Conservation (phyloP, 225 moss, liverwort and hornwort genomes). For the Asterella californica region DNA sequence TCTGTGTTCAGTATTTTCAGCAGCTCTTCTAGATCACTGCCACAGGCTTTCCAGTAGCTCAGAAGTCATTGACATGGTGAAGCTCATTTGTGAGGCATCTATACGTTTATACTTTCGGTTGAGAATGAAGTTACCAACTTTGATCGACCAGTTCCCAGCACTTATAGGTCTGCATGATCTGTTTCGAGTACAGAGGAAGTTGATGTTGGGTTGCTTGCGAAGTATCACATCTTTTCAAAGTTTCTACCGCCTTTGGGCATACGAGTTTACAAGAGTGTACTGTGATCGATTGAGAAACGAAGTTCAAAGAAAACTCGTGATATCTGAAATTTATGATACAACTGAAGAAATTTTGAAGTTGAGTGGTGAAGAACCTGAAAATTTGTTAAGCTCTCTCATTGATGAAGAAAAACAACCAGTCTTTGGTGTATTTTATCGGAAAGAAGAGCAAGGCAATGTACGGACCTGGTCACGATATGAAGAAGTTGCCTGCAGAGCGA, state of each 20-base stretch:
- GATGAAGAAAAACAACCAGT: conserved; percentile 44
- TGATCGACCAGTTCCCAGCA: conserved; percentile 20
- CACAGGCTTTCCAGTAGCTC: conserved; percentile 23
- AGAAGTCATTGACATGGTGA: conserved; percentile 17
- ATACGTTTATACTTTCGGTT: conserved; percentile 32
- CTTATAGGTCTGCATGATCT: conserved; percentile 43
- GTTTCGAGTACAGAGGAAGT: conserved; percentile 34
- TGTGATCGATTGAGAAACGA: conserved; percentile 39
- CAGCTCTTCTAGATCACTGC: conserved; percentile 24
- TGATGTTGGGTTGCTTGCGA: conserved; percentile 28
- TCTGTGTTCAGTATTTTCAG: conserved; percentile 36
- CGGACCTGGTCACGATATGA: conserved; percentile 42
- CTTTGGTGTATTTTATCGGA: conserved; percentile 39
- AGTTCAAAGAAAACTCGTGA: conserved; percentile 27
- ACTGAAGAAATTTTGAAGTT: conserved; percentile 28
- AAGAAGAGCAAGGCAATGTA: conserved; percentile 19
- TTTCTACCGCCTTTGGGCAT: conserved; percentile 43
- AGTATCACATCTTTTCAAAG: conserved; percentile 19
- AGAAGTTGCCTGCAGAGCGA: conserved; percentile 32
- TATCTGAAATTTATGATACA: conserved; percentile 27
- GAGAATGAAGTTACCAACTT: conserved; percentile 22
- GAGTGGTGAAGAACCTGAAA: conserved; percentile 22
- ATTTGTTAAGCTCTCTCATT: conserved; percentile 39
- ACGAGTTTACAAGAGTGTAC: conserved; percentile 44
- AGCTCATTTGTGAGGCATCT: conserved; percentile 38